Evolutionary conservation across 1,284 basidiomycete species (phyloP).

Genomic region (Peniophora sp.): DNA sequence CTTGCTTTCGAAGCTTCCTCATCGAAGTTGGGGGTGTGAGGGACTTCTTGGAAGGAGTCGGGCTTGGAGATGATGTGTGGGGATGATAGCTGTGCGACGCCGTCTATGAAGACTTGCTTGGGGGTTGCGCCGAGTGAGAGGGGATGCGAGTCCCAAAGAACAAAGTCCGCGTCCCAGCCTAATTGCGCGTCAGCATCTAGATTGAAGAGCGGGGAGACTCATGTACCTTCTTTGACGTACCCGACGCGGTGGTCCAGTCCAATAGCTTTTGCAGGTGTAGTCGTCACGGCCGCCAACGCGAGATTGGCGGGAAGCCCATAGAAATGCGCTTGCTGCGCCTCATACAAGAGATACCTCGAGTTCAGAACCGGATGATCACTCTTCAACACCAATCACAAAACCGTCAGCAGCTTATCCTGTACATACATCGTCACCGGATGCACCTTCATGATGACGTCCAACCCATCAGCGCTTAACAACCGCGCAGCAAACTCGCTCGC

Average conservation of each 20-base stretch:
- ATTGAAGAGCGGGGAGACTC: too few species aligned
- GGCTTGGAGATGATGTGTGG: constrained; percentile 41
- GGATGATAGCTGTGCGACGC: constrained; percentile 50
- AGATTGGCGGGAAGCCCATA: constrained; percentile 56
- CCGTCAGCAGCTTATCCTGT: too few species aligned
- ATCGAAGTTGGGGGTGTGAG: constrained; percentile 53
- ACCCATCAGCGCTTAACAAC: constrained; percentile 67
- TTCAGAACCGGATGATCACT: constrained; percentile 72
- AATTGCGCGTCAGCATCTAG: too few species aligned
- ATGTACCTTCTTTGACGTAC: constrained; percentile 58
- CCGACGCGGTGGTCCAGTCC: constrained; percentile 83
- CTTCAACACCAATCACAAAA: too few species aligned
- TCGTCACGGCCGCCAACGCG: constrained; percentile 69
- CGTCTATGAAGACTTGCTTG: constrained; percentile 72
- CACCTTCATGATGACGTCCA: constrained; percentile 79
- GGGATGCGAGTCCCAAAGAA: constrained; percentile 78
- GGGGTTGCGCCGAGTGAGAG: constrained; percentile 71
- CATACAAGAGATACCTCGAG: constrained; percentile 72
- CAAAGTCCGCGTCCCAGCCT: constrained; percentile 62
- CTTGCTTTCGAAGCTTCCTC: constrained; percentile 44
- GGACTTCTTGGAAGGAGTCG: constrained; percentile 34
- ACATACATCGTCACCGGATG: too few species aligned
- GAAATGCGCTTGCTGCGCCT: constrained; percentile 85
- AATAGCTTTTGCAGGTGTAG: constrained; percentile 68
- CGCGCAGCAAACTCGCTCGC: constrained; percentile 81